Evolutionary conservation across 805 yeast genomes (phyloP).

Genomic region (Kazachstania africana): DNA sequence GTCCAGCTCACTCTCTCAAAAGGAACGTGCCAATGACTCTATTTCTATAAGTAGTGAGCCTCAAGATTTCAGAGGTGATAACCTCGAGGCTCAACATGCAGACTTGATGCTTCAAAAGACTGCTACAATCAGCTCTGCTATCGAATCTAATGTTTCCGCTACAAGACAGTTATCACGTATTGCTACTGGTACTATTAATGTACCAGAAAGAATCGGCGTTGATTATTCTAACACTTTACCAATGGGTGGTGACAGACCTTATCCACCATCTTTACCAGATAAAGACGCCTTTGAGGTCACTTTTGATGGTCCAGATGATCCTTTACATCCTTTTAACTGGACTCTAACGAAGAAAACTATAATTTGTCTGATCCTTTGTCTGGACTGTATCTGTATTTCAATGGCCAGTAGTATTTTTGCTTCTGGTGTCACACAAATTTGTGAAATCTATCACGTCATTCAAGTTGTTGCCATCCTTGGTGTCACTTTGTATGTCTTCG

Average conservation of each 20-base stretch:
- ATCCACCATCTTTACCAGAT: constrained; percentile 51
- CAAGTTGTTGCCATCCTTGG: constrained; percentile 59
- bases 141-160: constrained; percentile 6
- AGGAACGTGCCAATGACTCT: constrained; percentile 4
- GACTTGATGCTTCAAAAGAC: constrained; percentile 3
- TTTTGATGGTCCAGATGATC: constrained; percentile 72
- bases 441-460: constrained; percentile 47
- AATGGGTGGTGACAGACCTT: constrained; percentile 60
- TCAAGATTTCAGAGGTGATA: constrained; percentile 2
- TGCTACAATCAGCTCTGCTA: constrained; percentile 7
- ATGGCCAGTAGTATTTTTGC: constrained; percentile 83
- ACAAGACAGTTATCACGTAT: constrained; percentile 10
- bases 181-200: constrained; percentile 6
- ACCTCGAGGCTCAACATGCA: neutral
- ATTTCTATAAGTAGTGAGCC: constrained; percentile 8
- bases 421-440: constrained; percentile 39
- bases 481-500: constrained; percentile 71
- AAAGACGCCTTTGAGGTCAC: constrained; percentile 50
- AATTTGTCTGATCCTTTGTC: constrained; percentile 37
- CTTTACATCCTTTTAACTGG: constrained; percentile 76
- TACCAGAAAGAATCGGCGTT: constrained; percentile 4
- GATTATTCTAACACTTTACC: constrained; percentile 11
- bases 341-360: constrained; percentile 33
- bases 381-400: constrained; percentile 39
- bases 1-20: too few relatives aligned